These are phyloP conservation scores for Lineolata rhizophorae DNA, from an alignment of 495 filamentous ascomycete species.

Conservation along the genomic window DNA sequence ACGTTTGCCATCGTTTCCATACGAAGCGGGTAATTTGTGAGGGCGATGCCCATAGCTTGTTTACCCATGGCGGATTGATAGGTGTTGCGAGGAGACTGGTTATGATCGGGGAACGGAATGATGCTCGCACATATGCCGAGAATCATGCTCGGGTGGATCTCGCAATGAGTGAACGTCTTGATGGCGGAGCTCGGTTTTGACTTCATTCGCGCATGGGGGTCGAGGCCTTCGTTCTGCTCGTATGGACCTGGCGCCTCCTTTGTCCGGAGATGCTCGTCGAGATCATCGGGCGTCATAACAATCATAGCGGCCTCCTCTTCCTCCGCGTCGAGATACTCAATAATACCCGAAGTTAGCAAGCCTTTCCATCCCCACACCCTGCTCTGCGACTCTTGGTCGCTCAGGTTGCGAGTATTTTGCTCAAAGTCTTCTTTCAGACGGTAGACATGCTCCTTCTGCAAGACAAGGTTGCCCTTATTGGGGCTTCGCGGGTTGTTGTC, in stretches of 20 bases:
- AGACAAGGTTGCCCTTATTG: slow-evolving; percentile 52
- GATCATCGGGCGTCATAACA: slow-evolving; percentile 89
- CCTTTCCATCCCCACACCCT: slow-evolving; percentile 17
- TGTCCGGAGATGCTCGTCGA: slow-evolving; percentile 42
- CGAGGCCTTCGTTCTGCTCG: slow-evolving; percentile 32
- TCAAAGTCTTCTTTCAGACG: slow-evolving; percentile 49
- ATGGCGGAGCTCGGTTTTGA: slow-evolving; percentile 61
- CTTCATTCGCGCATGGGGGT: slow-evolving; percentile 62
- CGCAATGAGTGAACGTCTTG: slow-evolving; percentile 88
- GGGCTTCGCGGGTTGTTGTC: slow-evolving; percentile 49
- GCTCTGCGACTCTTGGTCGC: neutral
- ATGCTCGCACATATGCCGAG: slow-evolving; percentile 94
- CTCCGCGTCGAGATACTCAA: slow-evolving; percentile 93
- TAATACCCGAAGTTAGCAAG: slow-evolving; percentile 53
- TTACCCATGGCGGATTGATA: slow-evolving; percentile 99
- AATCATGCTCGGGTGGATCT: slow-evolving; percentile 99
- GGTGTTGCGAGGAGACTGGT: slow-evolving; percentile 94
- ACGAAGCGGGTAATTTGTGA: slow-evolving; percentile 83
- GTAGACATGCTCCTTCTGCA: slow-evolving; percentile 60
- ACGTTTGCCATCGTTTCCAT: slow-evolving; percentile 99
- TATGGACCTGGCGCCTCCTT: slow-evolving; percentile 39
- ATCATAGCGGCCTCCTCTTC: slow-evolving; percentile 99
- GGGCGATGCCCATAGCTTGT: slow-evolving; percentile 97
- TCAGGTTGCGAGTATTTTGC: slow-evolving; percentile 9
- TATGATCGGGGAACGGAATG: slow-evolving; percentile 98